Evolutionary conservation across 2,329 filamentous ascomycete genomes (phyloP).

Genomic region (Botrytis squamosa): DNA sequence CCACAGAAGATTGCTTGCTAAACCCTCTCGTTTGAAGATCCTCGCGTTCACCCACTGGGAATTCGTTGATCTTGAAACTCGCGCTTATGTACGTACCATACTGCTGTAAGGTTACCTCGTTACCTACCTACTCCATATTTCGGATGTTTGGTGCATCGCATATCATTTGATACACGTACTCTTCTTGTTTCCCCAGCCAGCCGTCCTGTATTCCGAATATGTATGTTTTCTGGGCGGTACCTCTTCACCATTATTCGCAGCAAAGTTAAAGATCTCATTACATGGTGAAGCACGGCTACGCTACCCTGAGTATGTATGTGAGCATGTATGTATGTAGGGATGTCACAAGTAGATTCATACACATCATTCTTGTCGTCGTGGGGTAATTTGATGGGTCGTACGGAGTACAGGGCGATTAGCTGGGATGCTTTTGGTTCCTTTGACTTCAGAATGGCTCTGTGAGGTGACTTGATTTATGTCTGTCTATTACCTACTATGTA

Average conservation of each 20-base stretch:
- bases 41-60: not conserved
- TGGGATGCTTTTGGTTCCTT: slow-evolving; percentile 2
- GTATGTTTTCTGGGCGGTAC: not conserved
- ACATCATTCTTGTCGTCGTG: slow-evolving; percentile 12
- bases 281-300: not conserved
- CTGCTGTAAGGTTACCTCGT: not conserved
- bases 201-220: not conserved
- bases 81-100: slow-evolving; percentile 1
- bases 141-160: not conserved
- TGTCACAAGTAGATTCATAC: slow-evolving; percentile 7
- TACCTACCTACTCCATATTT: not conserved
- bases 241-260: not conserved
- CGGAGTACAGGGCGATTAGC: slow-evolving; percentile 17
- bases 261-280: not conserved
- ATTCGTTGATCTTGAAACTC: slow-evolving; percentile 17
- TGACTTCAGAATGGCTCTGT: not conserved
- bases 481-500: not conserved
- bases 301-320: slow-evolving; percentile 3
- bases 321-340: not conserved
- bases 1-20: not conserved
- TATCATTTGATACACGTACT: slow-evolving; percentile 8
- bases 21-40: slow-evolving; percentile 2
- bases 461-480: not conserved
- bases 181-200: not conserved
- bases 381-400: slow-evolving; percentile 15